Evolutionary conservation across 106 monocot genomes (phyloP), one percentile per base, ranked within the genome.

Genomic region (Acanthochlamys bracteata): DNA sequence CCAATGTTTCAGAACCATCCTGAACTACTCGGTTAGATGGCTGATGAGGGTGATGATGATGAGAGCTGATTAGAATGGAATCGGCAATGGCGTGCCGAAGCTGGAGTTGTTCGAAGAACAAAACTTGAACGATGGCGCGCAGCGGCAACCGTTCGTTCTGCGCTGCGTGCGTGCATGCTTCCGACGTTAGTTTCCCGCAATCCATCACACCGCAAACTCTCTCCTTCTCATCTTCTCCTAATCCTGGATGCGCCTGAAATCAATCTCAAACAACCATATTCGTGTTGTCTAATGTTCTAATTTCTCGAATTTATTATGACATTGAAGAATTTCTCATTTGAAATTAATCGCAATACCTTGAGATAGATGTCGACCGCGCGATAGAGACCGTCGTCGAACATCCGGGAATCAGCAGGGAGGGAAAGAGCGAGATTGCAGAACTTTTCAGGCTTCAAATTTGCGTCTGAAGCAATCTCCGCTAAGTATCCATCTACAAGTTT

Each of bases 81-180:
- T 92, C 85, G 0, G 98, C 83, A 39, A 99, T 84, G 16, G 88
- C 92, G 39, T 72, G 85, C 11, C 98, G 85, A 40, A 99, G 82
- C 71, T 99, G 98, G 4, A 92, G 88, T 75, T 99, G 98, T 83
- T 99, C 98, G 75, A 99, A 92, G 81, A 99, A 99, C 49, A 99
- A 85, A 25, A 92, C 98, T 71, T 99, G 98, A 49, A 99, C 91
- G 12, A 92, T 75, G 3, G 83, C 72, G 11, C 92, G 57, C 20
- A 99, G 76, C 21, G 98, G 98, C 33, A 99, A 74, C 51, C 98
- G 73, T 57, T 99, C 92, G 79, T 99, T 99, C 76, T 99, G 92
- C n/a, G 98, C 92, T 0, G 92, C 98, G 71, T 99, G 98, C 4
- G 98, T 88, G 85, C 92, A 99, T 4, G 91, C 98, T 55, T 99